Evolutionary conservation across 495 filamentous ascomycete genomes (phyloP), one percentile per base, ranked within the genome.

Genomic region (Penicillium longicatenatum): DNA sequence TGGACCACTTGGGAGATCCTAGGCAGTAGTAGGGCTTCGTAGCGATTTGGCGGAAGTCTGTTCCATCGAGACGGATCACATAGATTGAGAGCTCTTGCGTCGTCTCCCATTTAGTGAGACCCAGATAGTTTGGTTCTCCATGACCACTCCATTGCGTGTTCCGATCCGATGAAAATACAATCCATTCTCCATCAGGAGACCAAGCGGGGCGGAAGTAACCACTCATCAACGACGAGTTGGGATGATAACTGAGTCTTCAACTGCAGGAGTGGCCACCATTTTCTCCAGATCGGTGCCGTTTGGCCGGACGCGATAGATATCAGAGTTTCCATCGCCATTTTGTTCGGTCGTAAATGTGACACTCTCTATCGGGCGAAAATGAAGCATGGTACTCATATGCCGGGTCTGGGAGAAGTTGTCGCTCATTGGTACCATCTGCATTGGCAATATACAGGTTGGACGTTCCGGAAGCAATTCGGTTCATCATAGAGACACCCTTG

Each of bases 321-420:
- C 70, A 0, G 63, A 62, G 37, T 72, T 67, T 12, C 70, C 70
- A 21, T 70, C 70, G 14, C 67, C 70, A 20, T 63, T 61, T 2
- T 67, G 65, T 52, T 72, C 67, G 5, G 51, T 44, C 3, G 70
- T 72, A 43, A 72, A 72, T 22, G 54, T 61, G 17, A 72, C 64
- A 68, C 59, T 67, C 30, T 10, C 65, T 67, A 51, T 74, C 66
- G 0, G 71, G 54, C 2, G 75, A 74, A 52, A 66, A 77, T 0
- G 43, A 31, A 10, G 70, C 69, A 33, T 75, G 75, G 41, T 72
- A 78, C 24, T 77, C 74, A 52, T 65, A 77, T 6, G 57, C 49
- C 16, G 70, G 48, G 16, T 69, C 43, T 2, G 60, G 43, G 9
- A 77, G 52, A 10, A 77, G 61, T 16, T 58, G 50, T 10, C 61